Percentiles rank a stretch among this genome's conserved stretches.
Conservation (phyloP, 176 grass and related monocot genomes). For the Paspalum notatum region DNA sequence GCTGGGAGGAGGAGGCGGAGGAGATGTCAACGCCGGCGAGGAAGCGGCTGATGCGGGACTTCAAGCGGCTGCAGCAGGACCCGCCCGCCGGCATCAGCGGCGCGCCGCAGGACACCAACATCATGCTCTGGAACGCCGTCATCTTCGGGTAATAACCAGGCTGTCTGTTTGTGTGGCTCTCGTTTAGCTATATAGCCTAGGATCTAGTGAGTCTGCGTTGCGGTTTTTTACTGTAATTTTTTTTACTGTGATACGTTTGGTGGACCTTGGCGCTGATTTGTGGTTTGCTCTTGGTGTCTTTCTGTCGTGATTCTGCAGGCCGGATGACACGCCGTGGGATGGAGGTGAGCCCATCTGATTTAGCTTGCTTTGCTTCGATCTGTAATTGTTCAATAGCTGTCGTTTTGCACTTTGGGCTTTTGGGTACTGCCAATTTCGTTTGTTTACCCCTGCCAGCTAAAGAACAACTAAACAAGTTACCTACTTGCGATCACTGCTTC, state of each 20-base stretch:
- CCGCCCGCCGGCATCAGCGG: slow-evolving; percentile 93
- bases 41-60: slow-evolving; percentile 98
- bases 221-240: no score
- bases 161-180: neutral
- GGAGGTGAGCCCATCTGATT: slow-evolving; percentile 64
- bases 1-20: neutral
- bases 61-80: slow-evolving; percentile 96
- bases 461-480: neutral
- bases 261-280: neutral
- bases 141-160: slow-evolving; percentile 77
- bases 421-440: neutral
- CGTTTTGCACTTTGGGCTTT: neutral
- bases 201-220: neutral
- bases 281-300: neutral
- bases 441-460: neutral
- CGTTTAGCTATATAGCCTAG: neutral
- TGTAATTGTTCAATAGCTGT: neutral
- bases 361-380: slow-evolving; percentile 11
- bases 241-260: neutral
- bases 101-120: slow-evolving; percentile 94
- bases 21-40: slow-evolving; percentile 92
- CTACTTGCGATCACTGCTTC: neutral
- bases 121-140: slow-evolving; percentile 98
- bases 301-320: slow-evolving; percentile 57
- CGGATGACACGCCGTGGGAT: slow-evolving; percentile 91